Percentiles rank a stretch among this genome's conserved stretches.
These are phyloP conservation scores for Teunomyces barrocoloradensis DNA, from an alignment of 805 yeast genomes.

Conservation along the genomic window DNA sequence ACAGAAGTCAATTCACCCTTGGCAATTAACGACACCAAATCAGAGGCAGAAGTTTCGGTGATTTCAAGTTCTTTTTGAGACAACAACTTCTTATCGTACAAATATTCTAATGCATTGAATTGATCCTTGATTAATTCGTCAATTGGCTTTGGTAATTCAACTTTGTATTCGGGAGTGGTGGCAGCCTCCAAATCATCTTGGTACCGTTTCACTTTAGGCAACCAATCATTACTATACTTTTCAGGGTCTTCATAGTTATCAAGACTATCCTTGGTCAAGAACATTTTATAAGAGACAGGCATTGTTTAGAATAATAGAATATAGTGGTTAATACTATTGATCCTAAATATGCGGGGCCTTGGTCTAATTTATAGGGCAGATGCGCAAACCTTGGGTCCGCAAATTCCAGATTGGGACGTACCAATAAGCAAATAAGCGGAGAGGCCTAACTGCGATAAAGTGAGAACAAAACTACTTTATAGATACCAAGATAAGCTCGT, in stretches of 20 bases:
- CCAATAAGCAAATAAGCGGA: too few species aligned
- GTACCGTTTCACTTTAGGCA: conserved; percentile 47
- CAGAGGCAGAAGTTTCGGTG: conserved; percentile 43
- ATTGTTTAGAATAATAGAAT: neutral
- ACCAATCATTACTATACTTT: conserved; percentile 39
- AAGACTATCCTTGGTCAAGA: conserved; percentile 31
- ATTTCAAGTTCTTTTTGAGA: conserved; percentile 40
- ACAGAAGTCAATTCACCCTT: conserved; percentile 47
- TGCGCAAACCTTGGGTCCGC: neutral
- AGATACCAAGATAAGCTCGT: too few species aligned
- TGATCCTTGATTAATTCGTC: conserved; percentile 33
- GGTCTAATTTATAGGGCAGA: neutral
- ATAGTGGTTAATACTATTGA: neutral
- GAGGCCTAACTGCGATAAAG: neutral
- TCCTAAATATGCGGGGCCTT: neutral
- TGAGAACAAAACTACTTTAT: neutral
- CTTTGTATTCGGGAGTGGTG: conserved; percentile 29
- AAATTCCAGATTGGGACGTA: neutral
- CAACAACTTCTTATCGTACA: conserved; percentile 34
- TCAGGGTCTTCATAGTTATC: conserved; percentile 39
- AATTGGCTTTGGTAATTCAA: conserved; percentile 31
- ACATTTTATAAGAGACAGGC: conserved; percentile 17
- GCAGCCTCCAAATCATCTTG: conserved; percentile 31
- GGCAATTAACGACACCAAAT: conserved; percentile 44
- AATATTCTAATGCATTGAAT: conserved; percentile 36